Conservation (phyloP, 2,329 filamentous ascomycete species). For the Hymenoscyphus albidus region DNA sequence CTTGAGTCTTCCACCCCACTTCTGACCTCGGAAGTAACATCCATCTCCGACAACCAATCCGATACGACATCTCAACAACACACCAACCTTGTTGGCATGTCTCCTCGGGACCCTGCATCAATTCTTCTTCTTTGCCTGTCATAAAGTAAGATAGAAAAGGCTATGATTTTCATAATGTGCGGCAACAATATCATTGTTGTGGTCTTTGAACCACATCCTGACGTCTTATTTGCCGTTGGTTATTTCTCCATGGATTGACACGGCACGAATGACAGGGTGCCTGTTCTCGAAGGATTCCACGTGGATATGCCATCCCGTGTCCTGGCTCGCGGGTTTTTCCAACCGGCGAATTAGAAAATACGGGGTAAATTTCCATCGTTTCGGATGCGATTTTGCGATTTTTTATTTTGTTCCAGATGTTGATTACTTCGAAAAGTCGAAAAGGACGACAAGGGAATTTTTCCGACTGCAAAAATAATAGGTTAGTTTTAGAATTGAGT, state of each 20-base stretch:
- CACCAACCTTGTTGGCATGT: neutral
- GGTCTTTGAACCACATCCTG: neutral
- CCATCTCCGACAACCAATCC: neutral
- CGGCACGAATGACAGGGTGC: neutral
- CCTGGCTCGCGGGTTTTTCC: slow-evolving; percentile 2
- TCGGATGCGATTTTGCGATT: neutral
- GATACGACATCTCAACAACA: neutral
- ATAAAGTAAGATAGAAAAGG: neutral
- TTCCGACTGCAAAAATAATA: no score
- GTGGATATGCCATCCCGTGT: neutral
- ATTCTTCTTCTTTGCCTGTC: neutral
- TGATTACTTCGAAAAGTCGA: no score
- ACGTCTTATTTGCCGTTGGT: neutral
- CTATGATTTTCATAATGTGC: neutral
- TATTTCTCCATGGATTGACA: neutral
- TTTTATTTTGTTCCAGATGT: no score
- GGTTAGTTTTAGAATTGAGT: no score
- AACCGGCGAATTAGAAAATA: neutral
- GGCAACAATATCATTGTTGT: neutral
- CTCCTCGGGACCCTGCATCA: neutral
- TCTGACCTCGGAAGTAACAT: slow-evolving; percentile 5
- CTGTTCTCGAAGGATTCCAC: neutral
- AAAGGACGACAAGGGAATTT: no score
- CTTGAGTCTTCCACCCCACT: slow-evolving; percentile 4
- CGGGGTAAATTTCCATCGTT: neutral